Evolutionary conservation across 768 basidiomycete genomes (phyloP), one percentile per base, ranked within the genome.

Genomic region (Agaricus blazei): DNA sequence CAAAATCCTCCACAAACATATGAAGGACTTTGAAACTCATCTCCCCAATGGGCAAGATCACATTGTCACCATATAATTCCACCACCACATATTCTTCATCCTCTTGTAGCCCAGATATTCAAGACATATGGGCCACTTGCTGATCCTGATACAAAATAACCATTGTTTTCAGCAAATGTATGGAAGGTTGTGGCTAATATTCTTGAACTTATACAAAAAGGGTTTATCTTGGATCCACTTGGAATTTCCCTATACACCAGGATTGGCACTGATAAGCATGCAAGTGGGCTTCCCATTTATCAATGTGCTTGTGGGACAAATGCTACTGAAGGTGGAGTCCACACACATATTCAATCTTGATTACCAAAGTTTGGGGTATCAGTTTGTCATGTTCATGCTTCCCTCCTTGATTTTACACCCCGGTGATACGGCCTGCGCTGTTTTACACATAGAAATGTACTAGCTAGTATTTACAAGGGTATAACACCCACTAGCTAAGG

Each of bases 31-130:
- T 27, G 27, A n/a, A 48, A 48, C 15, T 48, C 47, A 27, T 48
- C 11, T 15, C 56, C 67, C 0, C 9, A 43, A 5, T 69, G 65
- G 64, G 37, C 9, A 4, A 31, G 31, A 31, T 31, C 31, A 31
- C 31, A 31, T 9, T 31, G 31, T 31, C 31, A 9, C 4, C 40
- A 41, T 19, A 41, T 15, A 15, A 41, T 41, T 14, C 40, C 40
- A 15, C 40, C 40, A 15, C 40, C 40, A 41, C 40, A 41, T 15
- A 41, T 41, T 41, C 40, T 41, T 19, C 19, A 41, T 19, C 40
- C 9, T 1, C 40, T 41, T 14, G 12, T 41, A 5, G 6, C 12
- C 6, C 12, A 19, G n/a, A 3, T 41, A 9, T 41, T 41, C 40
- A 5, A 19, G 5, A 41, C 19, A 7, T 41, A 41, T n/a, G 40